Evolutionary conservation across 164 flowering plant species (phyloP), one percentile per base, ranked within the genome.

Genomic region (Umbellularia californica): DNA sequence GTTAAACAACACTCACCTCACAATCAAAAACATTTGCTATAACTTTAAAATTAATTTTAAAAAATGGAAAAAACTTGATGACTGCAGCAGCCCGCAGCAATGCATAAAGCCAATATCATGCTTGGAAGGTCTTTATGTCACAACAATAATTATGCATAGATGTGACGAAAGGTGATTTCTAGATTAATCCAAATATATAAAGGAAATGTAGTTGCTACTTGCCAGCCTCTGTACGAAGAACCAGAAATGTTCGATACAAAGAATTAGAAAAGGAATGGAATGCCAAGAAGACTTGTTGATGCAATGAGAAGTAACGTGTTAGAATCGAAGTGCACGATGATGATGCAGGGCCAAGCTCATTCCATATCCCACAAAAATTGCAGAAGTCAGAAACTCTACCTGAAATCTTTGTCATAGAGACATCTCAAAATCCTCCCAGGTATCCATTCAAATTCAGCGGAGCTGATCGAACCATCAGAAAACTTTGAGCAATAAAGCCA

Each of bases 361-460:
- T 19, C 20, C 74, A 69, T 41, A 71, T 19, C 70, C 27, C 23
- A 11, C 72, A 41, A 3, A 22, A 72, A 27, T 72, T 24, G 65
- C 64, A 25, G 24, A 69, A 58, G 23, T 51, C 51, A 20, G 41
- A 10, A 55, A 66, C 20, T 70, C 74, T 82, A 88, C 99, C 97
- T 87, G 85, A 95, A 91, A 87, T 95, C 99, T 82, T 88, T 94
- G 85, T 92, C 99, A 85, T 85, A 93, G 55, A 90, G 87, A 65
- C 98, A 92, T 83, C 95, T 91, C 84, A 93, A 80, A 69, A 95
- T 90, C 85, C 86, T 95, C 73, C 95, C 95, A 74, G 98, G 97
- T 70, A 95, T 91, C 99, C 99, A 95, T 66, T 89, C 94, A 83
- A 81, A 91, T 60, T 87, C 90, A 71, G 71, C 70, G n/a, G 78